A percentile compares a stretch with the other conserved stretches of the same genome.
These are phyloP conservation scores for Sanghuangporus sanghuang DNA, from an alignment of 1,284 basidiomycete species.

Conservation along the genomic window DNA sequence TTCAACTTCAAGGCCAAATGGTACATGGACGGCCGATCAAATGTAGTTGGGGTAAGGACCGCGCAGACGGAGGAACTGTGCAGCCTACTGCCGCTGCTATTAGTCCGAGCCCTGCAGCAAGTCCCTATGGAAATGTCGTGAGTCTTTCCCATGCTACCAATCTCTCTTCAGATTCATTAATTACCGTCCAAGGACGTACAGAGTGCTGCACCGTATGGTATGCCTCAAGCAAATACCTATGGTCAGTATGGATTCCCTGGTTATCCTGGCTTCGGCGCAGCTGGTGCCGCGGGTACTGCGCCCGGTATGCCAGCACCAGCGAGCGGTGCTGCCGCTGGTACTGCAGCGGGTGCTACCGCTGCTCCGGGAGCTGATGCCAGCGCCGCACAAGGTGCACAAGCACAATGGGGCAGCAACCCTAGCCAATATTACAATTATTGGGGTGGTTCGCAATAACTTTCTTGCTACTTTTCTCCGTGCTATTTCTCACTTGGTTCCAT, in stretches of 20 bases:
- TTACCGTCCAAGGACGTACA: slow-evolving; percentile 13
- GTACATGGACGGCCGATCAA: slow-evolving; percentile 95
- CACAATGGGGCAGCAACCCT: slow-evolving; percentile 70
- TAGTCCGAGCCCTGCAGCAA: slow-evolving; percentile 57
- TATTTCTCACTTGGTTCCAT: slow-evolving; percentile 6
- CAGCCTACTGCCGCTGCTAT: slow-evolving; percentile 43
- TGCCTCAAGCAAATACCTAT: slow-evolving; percentile 76
- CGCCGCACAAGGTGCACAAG: slow-evolving; percentile 43
- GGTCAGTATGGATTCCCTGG: slow-evolving; percentile 75
- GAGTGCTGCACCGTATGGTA: slow-evolving; percentile 46
- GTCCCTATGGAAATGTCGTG: slow-evolving; percentile 72
- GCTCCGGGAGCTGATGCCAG: slow-evolving; percentile 50
- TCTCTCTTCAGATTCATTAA: background rate
- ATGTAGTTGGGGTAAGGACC: slow-evolving; percentile 98
- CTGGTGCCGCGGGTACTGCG: slow-evolving; percentile 46
- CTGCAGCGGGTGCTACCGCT: slow-evolving; percentile 47
- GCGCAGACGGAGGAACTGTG: slow-evolving; percentile 63
- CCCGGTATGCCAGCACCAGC: slow-evolving; percentile 66
- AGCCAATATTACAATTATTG: slow-evolving; percentile 80
- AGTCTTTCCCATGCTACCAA: slow-evolving; percentile 22
- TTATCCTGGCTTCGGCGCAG: slow-evolving; percentile 62
- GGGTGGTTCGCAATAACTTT: slow-evolving; percentile 52
- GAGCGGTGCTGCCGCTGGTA: slow-evolving; percentile 45
- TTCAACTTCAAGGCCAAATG: slow-evolving; percentile 90
- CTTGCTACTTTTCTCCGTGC: background rate